Evolutionary conservation across 202 grass and related monocot species (phyloP), one percentile per base, ranked within the genome.

Genomic region (Carex arenaria): DNA sequence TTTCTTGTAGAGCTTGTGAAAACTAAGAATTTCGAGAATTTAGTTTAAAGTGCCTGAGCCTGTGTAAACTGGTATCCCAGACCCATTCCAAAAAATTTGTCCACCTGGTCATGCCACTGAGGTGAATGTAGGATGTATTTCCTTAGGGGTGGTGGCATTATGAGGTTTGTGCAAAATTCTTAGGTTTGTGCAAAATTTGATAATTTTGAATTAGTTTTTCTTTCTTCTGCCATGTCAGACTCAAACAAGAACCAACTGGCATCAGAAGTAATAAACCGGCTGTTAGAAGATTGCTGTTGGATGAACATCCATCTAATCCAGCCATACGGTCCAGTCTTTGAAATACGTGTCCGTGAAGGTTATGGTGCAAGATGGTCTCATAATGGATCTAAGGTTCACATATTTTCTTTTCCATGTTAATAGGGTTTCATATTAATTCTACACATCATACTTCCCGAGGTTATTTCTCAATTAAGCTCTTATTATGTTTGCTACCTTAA

Each of bases 281-380:
- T 98, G 69, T 85, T 95, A 69, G 40, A 67, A 76, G 84, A 92
- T 19, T 89, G 83, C 56, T 95, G 89, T 85, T 95, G 90, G 90
- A 98, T 93, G 87, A 98, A 98, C 85, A 68, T 93, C 63, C 91
- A 98, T 78, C 66, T 93, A 72, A 93, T 85, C 84, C 86, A 87
- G 49, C 87, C 93, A 9, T 82, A 88, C 85, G 87, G 85, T 30
- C 75, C 84, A 82, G 86, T 98, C 85, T 98, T 95, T 82, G 92
- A 98, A 84, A 92, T 98, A n/a, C 93, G 92, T 79, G 90, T 93
- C 42, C 49, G 9, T 79, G 86, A 98, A 77, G 95, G 95, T 67
- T 98, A 92, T 85, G 95, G 91, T 30, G 93, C 95, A 51, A 89
- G 93, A 69, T 98, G 95, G 95, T 93, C 88, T 92, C 51, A 85